Base-by-base conservation (phyloP, 805 yeast genomes). In the Monosporozyma aerobia region DNA sequence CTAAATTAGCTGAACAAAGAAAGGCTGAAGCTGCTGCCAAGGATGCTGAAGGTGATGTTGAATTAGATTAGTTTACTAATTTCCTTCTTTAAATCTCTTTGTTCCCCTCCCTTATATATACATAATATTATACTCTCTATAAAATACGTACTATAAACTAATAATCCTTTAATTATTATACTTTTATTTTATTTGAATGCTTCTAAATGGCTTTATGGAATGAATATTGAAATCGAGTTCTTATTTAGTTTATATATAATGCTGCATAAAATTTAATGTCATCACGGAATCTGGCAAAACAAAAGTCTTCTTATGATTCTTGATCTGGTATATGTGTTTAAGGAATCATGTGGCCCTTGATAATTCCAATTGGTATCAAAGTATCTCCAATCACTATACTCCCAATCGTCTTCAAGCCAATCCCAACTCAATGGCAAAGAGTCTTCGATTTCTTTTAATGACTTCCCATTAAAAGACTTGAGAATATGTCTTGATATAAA, bases 1-100 rank as follows among this genome's bases (percentile, higher is more conserved):
- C 83, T 75, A 85, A 83, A 75, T 72, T 85, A 68, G 87, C 87
- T 66, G 94, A 89, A 60, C 82, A 81, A 63, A 82, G 87, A 79
- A 81, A 80, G 67, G 84, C 82, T 47, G 71, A 63, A 53, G 65
- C 70, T 65, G 67, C 68, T 62, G 49, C 52, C 39, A 44, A 56
- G 46, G 53, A 79, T 22, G 27, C 25, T 52, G 60, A 71, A 53
- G 75, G 71, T 62, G 75, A 71, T 57, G 67, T 69, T 57, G 70
- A 71, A 53, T 56, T 71, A 59, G 76, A 73, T 53, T 53, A 54
- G 41, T 22, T 13, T 22, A 13, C 45, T 41, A 13, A 41, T 35
- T 13, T 16, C 30, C 30, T 19, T 13, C 45, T 41, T 22, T 39
- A 39, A 39, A 6, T 19, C 30, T 41, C 43, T 39, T 4, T 33